Conservation (phyloP, 441 rosid genomes). For the Corymbia calophylla region DNA sequence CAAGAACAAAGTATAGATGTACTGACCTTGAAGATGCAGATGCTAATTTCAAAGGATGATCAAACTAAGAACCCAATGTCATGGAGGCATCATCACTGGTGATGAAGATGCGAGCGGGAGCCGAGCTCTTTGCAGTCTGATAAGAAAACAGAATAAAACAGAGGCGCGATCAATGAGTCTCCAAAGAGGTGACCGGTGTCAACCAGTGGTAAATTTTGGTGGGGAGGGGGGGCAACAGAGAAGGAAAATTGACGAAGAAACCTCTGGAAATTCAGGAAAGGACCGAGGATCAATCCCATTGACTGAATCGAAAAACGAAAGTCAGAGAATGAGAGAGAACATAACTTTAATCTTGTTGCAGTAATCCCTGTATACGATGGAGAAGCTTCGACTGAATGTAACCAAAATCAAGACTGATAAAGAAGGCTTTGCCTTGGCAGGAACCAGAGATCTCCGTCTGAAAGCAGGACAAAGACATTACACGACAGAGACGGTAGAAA, state of each 20-base stretch:
- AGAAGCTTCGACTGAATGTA: background rate
- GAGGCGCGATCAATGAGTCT: background rate
- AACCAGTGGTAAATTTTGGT: background rate
- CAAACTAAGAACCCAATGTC: background rate
- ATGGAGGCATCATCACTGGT: background rate
- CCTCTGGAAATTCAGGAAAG: background rate
- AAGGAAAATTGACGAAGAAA: background rate
- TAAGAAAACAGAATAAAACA: background rate
- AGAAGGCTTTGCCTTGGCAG: background rate
- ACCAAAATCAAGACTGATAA: background rate
- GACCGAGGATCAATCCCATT: background rate
- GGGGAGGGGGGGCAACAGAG: background rate
- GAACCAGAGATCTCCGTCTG: background rate
- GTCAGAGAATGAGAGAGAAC: background rate
- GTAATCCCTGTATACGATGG: background rate
- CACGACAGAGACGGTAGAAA: background rate
- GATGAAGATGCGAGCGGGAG: background rate
- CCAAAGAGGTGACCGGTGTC: background rate
- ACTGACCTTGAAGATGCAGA: background rate
- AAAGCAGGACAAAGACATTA: background rate
- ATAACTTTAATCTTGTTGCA: background rate
- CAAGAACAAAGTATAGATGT: background rate
- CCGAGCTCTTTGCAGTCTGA: background rate
- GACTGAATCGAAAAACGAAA: background rate
- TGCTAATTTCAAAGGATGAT: background rate